Evolutionary conservation across 495 filamentous ascomycete genomes (phyloP).

Genomic region (Schizothecium vesticola): DNA sequence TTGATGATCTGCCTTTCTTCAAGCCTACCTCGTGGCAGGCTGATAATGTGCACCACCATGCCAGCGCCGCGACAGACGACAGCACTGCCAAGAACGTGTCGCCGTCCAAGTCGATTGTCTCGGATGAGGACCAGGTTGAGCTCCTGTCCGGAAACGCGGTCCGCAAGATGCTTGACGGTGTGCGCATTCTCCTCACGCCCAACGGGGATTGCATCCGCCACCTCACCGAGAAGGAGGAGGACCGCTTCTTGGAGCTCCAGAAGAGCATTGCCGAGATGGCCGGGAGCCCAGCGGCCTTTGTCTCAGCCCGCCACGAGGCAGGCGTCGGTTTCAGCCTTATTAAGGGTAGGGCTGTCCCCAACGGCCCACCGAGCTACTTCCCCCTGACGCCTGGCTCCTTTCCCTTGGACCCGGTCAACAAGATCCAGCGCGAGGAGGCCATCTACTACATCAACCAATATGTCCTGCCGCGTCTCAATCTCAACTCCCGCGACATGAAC

Average conservation of each 20-base stretch:
- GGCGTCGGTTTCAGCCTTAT: conserved; percentile 48
- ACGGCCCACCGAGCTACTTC: conserved; percentile 50
- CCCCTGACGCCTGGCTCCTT: conserved; percentile 37
- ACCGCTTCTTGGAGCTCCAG: conserved; percentile 71
- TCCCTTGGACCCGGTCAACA: conserved; percentile 46
- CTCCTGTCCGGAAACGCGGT: conserved; percentile 46
- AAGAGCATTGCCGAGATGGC: conserved; percentile 45
- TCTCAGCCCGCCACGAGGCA: conserved; percentile 41
- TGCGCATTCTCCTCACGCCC: conserved; percentile 66
- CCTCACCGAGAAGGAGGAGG: conserved; percentile 68
- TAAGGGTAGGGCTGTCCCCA: conserved; percentile 52
- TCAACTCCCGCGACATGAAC: conserved; percentile 36
- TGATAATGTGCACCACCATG: conserved; percentile 22
- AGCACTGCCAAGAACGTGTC: conserved; percentile 19
- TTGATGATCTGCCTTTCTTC: conserved; percentile 35
- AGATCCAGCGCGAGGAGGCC: conserved; percentile 57
- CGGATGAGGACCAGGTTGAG: conserved; percentile 44
- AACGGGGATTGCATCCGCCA: conserved; percentile 73
- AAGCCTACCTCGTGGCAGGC: conserved; percentile 14
- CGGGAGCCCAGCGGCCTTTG: conserved; percentile 43
- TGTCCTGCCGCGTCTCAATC: conserved; percentile 49
- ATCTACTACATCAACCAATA: conserved; percentile 64
- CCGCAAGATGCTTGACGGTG: conserved; percentile 44
- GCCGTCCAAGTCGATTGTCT: conserved; percentile 44
- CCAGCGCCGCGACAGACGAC: conserved; percentile 4